A percentile compares a stretch with the other conserved stretches of the same genome.
Conservation (phyloP, 1,139 yeast species). For the Eremothecium gossypii region DNA sequence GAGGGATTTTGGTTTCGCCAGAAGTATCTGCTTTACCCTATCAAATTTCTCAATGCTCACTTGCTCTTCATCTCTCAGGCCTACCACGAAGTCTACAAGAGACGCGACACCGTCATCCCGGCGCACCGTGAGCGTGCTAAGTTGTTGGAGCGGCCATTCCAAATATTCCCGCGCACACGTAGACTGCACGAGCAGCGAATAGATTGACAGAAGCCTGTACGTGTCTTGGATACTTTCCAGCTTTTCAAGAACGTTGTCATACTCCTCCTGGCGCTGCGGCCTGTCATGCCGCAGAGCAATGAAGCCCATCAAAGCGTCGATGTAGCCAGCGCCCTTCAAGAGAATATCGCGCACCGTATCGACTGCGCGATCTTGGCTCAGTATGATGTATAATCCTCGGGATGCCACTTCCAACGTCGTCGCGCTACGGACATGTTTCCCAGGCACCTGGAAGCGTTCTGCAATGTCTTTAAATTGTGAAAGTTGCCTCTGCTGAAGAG, state of each 20-base stretch:
- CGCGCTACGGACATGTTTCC: slow-evolving; percentile 6
- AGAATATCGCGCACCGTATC: slow-evolving; percentile 43
- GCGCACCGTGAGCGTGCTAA: slow-evolving; percentile 47
- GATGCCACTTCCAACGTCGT: slow-evolving; percentile 12
- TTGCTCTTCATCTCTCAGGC: slow-evolving; percentile 62
- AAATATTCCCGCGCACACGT: slow-evolving; percentile 37
- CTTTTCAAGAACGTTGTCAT: slow-evolving; percentile 11
- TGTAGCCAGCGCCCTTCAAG: slow-evolving; percentile 59
- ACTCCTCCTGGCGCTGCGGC: not conserved
- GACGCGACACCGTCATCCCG: slow-evolving; percentile 63
- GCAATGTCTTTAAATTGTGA: slow-evolving; percentile 34
- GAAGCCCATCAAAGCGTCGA: slow-evolving; percentile 55
- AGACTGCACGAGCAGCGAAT: slow-evolving; percentile 42
- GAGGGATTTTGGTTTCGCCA: slow-evolving; percentile 50
- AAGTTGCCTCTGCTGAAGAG: slow-evolving; percentile 50
- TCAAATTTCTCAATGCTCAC: slow-evolving; percentile 56
- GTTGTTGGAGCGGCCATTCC: slow-evolving; percentile 35
- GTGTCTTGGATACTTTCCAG: slow-evolving; percentile 45
- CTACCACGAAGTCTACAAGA: slow-evolving; percentile 67
- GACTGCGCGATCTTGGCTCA: slow-evolving; percentile 2
- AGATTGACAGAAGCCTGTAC: slow-evolving; percentile 49
- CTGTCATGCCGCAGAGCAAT: slow-evolving; percentile 36
- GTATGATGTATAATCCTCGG: slow-evolving; percentile 11
- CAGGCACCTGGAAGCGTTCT: slow-evolving; percentile 14
- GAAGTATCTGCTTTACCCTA: slow-evolving; percentile 51